Conservation (phyloP, 441 rosid species). For the Raphanus hybrid region DNA sequence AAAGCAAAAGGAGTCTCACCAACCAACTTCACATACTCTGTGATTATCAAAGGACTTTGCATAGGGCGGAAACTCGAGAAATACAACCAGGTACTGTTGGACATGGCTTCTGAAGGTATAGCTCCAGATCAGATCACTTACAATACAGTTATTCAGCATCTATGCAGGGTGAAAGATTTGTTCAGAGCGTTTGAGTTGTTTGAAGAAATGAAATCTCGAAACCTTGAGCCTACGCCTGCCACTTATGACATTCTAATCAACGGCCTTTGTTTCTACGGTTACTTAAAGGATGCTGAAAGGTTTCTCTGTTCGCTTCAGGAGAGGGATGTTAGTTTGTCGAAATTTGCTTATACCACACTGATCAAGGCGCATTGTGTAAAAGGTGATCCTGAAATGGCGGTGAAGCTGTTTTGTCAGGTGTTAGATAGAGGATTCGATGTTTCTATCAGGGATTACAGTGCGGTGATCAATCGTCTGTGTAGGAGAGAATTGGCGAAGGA, state of each 20-base stretch:
- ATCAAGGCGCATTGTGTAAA: conserved; percentile 80
- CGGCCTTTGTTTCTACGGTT: conserved; percentile 60
- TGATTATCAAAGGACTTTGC: conserved; percentile 74
- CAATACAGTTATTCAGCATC: conserved; percentile 66
- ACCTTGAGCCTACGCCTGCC: conserved; percentile 60
- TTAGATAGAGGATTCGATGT: conserved; percentile 61
- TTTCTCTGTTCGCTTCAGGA: conserved; percentile 59
- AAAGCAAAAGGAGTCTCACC: conserved; percentile 46
- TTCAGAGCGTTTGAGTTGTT: conserved; percentile 52
- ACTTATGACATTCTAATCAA: conserved; percentile 70
- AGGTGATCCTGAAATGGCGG: conserved; percentile 58
- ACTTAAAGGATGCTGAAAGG: conserved; percentile 57
- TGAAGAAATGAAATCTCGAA: conserved; percentile 51
- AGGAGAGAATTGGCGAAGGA: conserved; percentile 49
- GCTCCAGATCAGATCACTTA: conserved; percentile 73
- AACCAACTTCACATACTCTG: conserved; percentile 68
- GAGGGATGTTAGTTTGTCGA: conserved; percentile 47
- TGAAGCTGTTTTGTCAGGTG: conserved; percentile 54
- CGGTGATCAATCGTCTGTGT: conserved; percentile 73
- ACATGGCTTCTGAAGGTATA: conserved; percentile 61
- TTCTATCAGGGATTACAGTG: conserved; percentile 67
- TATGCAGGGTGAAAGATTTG: conserved; percentile 53
- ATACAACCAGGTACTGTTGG: conserved; percentile 54
- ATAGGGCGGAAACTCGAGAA: conserved; percentile 55
- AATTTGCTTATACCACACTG: conserved; percentile 66